Conservation (phyloP, 768 basidiomycete species). For the Harrya chromipes region DNA sequence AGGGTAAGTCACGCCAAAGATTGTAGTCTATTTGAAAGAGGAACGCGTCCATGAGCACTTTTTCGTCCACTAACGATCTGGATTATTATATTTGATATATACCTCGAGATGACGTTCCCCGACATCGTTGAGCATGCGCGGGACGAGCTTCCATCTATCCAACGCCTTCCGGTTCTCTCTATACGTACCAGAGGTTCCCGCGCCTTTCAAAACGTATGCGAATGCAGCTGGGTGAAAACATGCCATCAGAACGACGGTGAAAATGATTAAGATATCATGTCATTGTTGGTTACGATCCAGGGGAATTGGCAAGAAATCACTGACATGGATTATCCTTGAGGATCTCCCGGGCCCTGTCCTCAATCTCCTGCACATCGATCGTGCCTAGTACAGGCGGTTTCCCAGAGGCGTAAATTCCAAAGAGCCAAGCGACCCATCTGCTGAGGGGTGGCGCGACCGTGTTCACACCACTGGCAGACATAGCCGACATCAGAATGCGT, state of each 20-base stretch:
- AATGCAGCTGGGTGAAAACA: constrained; percentile 48
- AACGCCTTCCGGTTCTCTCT: constrained; percentile 59
- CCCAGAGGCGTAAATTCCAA: constrained; percentile 22
- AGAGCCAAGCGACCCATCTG: constrained; percentile 21
- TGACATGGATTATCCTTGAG: constrained; percentile 54
- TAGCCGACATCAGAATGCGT: not conserved
- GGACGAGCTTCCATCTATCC: constrained; percentile 53
- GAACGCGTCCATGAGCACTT: not conserved
- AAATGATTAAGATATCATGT: too few relatives aligned
- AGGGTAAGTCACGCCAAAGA: constrained; percentile 47
- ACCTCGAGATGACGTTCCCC: constrained; percentile 51
- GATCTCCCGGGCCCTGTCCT: constrained; percentile 58
- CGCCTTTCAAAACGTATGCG: constrained; percentile 66
- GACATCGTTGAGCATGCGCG: constrained; percentile 53
- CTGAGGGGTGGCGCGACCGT: constrained; percentile 18
- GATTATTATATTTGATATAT: not conserved
- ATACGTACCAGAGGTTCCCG: constrained; percentile 64
- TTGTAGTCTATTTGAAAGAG: constrained; percentile 45
- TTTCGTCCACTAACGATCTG: not conserved
- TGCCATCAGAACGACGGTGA: not conserved
- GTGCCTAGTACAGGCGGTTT: constrained; percentile 45
- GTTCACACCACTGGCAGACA: constrained; percentile 14
- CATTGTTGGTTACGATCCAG: not conserved
- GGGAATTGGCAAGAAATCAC: constrained; percentile 5
- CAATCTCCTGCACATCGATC: constrained; percentile 59